Conservation (phyloP, 2,329 filamentous ascomycete genomes). For the Diaporthe citri region DNA sequence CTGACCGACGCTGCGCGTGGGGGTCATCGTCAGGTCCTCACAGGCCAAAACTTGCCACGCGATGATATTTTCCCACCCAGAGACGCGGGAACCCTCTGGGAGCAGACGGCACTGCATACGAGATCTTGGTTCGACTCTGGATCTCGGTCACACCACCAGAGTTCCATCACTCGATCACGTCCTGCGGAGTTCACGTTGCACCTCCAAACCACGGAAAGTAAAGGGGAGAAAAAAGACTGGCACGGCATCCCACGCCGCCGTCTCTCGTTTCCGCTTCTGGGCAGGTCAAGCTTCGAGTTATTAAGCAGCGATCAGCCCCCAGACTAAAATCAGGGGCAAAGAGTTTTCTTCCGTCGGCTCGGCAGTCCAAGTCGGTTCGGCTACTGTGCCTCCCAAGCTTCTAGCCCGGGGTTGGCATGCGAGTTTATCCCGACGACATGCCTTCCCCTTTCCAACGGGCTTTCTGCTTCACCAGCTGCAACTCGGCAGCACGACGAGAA, state of each 20-base stretch:
- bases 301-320: constrained; percentile 16
- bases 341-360: constrained; percentile 25
- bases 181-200: not conserved
- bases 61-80: constrained; percentile 19
- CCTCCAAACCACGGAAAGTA: not conserved
- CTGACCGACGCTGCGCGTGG: constrained; percentile 5
- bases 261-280: constrained; percentile 1
- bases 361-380: constrained; percentile 30
- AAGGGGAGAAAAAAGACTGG: not conserved
- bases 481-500: too few species aligned
- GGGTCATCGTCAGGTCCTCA: constrained; percentile 22
- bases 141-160: not conserved
- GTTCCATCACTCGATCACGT: not conserved
- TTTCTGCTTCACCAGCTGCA: not conserved
- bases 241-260: not conserved
- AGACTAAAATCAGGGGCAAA: constrained; percentile 25
- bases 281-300: constrained; percentile 14
- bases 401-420: constrained; percentile 20
- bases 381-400: constrained; percentile 4
- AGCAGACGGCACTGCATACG: not conserved
- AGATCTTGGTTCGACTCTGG: constrained; percentile 11
- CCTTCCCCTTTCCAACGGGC: not conserved
- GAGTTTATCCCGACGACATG: constrained; percentile 26
- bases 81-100: not conserved
- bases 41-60: constrained; percentile 21